Percentiles rank a stretch among this genome's conserved stretches.
These are phyloP conservation scores for Beauveria medogensis DNA, from an alignment of 2,329 filamentous ascomycete species.

Conservation along the genomic window DNA sequence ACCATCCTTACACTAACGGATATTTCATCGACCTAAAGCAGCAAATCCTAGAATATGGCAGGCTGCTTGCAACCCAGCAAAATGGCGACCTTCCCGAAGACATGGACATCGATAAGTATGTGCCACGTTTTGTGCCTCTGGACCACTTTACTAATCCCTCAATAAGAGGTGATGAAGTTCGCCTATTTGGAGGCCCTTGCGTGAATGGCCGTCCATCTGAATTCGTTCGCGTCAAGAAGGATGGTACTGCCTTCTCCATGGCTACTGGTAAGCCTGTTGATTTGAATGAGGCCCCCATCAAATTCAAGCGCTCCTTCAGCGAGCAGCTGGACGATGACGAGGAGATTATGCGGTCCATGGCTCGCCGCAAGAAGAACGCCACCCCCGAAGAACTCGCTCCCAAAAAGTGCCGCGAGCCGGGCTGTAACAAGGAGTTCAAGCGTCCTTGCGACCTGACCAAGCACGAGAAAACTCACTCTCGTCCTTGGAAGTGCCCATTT, in stretches of 20 bases:
- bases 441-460: constrained; percentile 96
- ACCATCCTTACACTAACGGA: constrained; percentile 87
- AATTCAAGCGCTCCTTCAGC: constrained; percentile 59
- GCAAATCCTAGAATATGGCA: constrained; percentile 84
- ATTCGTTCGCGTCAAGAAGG: constrained; percentile 72
- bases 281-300: constrained; percentile 39
- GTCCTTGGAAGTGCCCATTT: constrained; percentile 87
- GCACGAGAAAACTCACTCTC: constrained; percentile 95
- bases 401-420: constrained; percentile 65
- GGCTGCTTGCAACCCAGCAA: constrained; percentile 69
- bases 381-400: constrained; percentile 74
- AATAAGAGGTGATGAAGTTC: constrained; percentile 56
- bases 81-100: constrained; percentile 51
- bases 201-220: constrained; percentile 77
- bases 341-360: constrained; percentile 85
- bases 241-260: constrained; percentile 72
- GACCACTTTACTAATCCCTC: constrained; percentile 21
- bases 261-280: constrained; percentile 60
- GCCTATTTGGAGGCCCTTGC: constrained; percentile 71
- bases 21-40: constrained; percentile 96
- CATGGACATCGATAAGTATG: constrained; percentile 53
- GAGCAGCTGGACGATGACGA: constrained; percentile 71
- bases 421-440: constrained; percentile 88
- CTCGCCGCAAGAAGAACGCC: constrained; percentile 87
- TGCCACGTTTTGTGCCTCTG: constrained; percentile 24